These are phyloP conservation scores for Annulohypoxylon nitens DNA, from an alignment of 495 filamentous ascomycete species.

Conservation along the genomic window DNA sequence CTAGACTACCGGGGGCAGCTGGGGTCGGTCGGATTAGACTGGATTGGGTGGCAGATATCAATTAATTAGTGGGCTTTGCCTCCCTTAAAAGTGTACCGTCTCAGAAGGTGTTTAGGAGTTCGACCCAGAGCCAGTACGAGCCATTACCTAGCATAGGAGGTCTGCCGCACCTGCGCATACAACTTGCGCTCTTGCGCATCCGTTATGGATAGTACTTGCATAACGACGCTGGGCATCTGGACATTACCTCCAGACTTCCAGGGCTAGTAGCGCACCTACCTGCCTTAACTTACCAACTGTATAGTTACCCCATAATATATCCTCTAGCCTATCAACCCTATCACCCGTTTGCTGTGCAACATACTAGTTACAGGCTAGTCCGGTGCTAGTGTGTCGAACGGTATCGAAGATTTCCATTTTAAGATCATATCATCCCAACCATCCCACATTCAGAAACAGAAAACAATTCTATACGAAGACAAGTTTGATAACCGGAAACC, in stretches of 20 bases:
- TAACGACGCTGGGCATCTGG: not conserved
- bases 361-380: constrained; percentile 11
- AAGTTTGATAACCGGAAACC: constrained; percentile 17
- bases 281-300: not conserved
- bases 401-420: constrained; percentile 8
- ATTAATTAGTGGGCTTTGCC: constrained; percentile 35
- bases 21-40: not conserved
- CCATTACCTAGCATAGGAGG: constrained; percentile 19
- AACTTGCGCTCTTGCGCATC: not conserved
- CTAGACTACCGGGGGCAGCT: constrained; percentile 9
- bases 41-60: constrained; percentile 17
- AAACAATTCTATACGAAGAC: not conserved
- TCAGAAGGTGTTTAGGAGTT: constrained; percentile 44
- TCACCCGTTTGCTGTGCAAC: constrained; percentile 25
- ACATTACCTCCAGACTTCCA: not conserved
- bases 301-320: constrained; percentile 5
- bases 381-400: constrained; percentile 1
- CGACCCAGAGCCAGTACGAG: constrained; percentile 4
- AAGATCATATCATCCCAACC: not conserved
- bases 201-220: not conserved
- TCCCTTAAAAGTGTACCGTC: constrained; percentile 34
- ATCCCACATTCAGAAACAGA: not conserved
- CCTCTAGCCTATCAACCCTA: constrained; percentile 1
- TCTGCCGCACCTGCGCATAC: not conserved
- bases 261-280: not conserved